Conservation (phyloP, 192 early-diverging fungal species). For the Haplosporangium gracile region DNA sequence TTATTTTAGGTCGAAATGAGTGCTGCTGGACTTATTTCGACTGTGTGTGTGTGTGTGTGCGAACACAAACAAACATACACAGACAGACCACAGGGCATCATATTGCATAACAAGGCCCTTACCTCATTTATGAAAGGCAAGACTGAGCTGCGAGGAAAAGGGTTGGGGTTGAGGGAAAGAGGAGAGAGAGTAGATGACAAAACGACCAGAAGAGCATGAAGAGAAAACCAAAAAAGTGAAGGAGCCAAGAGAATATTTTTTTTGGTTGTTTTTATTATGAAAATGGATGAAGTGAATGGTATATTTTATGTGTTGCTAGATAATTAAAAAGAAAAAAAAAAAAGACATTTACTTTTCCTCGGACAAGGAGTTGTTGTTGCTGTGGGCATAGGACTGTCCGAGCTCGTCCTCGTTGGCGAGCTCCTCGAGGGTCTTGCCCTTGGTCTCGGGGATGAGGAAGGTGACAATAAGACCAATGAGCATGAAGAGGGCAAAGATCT, state of each 20-base stretch:
- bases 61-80: not conserved
- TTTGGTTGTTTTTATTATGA: constrained; percentile 11
- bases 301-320: constrained; percentile 6
- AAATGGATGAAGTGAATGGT: constrained; percentile 6
- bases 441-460: constrained; percentile 78
- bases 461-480: constrained; percentile 73
- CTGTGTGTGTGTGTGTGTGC: too few species aligned
- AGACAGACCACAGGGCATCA: not conserved
- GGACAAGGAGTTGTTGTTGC: constrained; percentile 20
- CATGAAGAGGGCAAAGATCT: constrained; percentile 83
- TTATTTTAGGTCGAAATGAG: not conserved
- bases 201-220: not conserved
- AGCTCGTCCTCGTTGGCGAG: constrained; percentile 49
- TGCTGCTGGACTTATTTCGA: not conserved
- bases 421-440: constrained; percentile 83
- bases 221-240: not conserved
- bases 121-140: not conserved
- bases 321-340: not conserved
- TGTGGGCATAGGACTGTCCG: not conserved
- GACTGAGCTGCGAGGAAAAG: too few species aligned
- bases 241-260: not conserved
- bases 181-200: not conserved
- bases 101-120: too few species aligned
- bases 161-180: not conserved
- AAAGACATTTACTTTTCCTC: constrained; percentile 22